phyloP scores from a whole-genome alignment of 2,329 filamentous ascomycete species.

The Harringtonia lauricola region DNA sequence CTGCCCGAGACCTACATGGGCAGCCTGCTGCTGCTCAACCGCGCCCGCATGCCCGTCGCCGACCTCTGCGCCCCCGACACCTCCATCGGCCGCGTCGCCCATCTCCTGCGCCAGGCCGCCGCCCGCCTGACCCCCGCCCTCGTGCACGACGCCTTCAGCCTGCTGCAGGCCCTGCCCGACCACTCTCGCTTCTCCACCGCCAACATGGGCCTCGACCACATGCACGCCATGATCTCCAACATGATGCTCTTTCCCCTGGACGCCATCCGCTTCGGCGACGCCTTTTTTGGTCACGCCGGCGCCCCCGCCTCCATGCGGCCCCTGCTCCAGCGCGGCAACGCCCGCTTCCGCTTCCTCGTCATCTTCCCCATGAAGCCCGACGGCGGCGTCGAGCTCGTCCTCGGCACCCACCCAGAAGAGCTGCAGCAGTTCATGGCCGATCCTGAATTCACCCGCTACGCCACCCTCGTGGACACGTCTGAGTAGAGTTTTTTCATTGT shows the following conservation, averaged over 20 bases:
- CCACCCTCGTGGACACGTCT: no score
- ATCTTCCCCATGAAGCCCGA: background rate
- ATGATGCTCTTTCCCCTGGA: slow-evolving; percentile 1
- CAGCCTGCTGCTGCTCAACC: slow-evolving; percentile 1
- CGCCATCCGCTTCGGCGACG: background rate
- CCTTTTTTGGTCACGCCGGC: background rate
- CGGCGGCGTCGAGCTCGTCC: slow-evolving; percentile 1
- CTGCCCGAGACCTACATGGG: slow-evolving; percentile 1
- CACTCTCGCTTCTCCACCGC: slow-evolving; percentile 3
- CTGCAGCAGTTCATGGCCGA: no score
- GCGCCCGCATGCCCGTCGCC: background rate
- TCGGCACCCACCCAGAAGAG: slow-evolving; percentile 1
- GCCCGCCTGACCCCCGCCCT: background rate
- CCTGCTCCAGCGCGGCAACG: background rate
- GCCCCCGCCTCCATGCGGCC: background rate
- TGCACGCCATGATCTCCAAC: slow-evolving; percentile 5
- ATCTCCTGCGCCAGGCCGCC: background rate
- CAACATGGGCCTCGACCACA: slow-evolving; percentile 3
- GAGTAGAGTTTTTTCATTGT: no score
- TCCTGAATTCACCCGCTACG: no score
- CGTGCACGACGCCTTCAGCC: background rate
- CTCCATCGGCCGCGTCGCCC: background rate
- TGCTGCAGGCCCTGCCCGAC: background rate
- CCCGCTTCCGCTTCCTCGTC: slow-evolving; percentile 2
- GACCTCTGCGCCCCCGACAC: background rate